Conservation (phyloP, 345 rosid species). For the Passiflora organensis region DNA sequence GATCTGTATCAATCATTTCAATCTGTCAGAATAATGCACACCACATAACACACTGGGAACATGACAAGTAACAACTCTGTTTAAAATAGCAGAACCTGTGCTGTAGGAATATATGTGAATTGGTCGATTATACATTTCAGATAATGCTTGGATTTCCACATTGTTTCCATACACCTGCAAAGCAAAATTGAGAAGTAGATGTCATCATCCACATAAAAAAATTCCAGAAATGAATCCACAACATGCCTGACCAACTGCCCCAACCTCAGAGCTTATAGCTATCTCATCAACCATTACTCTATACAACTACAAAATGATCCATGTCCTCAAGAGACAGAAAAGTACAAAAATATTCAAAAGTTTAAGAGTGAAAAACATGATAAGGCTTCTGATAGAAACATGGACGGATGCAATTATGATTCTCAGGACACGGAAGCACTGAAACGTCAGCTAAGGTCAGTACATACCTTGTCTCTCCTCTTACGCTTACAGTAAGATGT, state of each 20-base stretch:
- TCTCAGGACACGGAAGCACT: neutral
- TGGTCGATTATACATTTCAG: slow-evolving; percentile 96
- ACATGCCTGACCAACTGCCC: neutral
- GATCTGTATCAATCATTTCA: slow-evolving; percentile 43
- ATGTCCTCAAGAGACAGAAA: too few relatives aligned
- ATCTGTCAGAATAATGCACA: slow-evolving; percentile 4
- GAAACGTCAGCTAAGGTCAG: neutral
- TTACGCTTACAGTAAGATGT: slow-evolving; percentile 92
- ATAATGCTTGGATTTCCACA: slow-evolving; percentile 89
- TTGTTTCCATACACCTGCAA: slow-evolving; percentile 96
- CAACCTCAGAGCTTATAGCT: neutral
- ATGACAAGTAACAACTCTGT: slow-evolving; percentile 6
- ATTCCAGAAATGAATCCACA: neutral
- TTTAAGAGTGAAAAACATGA: too few relatives aligned
- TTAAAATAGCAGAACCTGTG: slow-evolving; percentile 49
- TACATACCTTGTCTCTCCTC: slow-evolving; percentile 86
- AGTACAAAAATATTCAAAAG: too few relatives aligned
- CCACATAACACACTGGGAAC: slow-evolving; percentile 6
- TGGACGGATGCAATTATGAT: too few relatives aligned
- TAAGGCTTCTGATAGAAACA: too few relatives aligned
- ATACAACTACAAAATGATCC: too few relatives aligned
- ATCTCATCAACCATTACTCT: neutral
- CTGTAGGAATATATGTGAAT: slow-evolving; percentile 91
- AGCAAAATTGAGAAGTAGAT: slow-evolving; percentile 7
- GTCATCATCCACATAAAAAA: neutral